Conservation (phyloP, 2,329 filamentous ascomycete species). For the Microsporum ferrugineum region DNA sequence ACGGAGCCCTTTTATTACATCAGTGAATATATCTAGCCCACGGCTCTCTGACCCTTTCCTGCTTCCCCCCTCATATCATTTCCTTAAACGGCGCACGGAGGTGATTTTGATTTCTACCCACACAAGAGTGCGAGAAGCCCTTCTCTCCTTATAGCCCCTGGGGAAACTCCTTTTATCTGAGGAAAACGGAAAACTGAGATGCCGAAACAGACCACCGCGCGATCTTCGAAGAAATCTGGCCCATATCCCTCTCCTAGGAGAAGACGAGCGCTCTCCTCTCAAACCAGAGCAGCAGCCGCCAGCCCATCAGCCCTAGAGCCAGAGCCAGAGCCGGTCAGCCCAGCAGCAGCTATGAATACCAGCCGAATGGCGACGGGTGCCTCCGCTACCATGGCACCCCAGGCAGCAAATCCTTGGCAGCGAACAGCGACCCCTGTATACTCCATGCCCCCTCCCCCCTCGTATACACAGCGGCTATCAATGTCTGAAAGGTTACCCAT, state of each 20-base stretch:
- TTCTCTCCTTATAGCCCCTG: not conserved
- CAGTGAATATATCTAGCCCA: not conserved
- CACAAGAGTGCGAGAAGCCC: constrained; percentile 4
- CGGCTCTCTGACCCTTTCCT: not conserved
- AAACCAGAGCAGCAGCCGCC: not conserved
- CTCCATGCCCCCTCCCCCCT: constrained; percentile 13
- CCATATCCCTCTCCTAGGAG: constrained; percentile 10
- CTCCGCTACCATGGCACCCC: constrained; percentile 2
- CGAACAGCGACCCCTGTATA: not conserved
- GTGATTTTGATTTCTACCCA: constrained; percentile 1
- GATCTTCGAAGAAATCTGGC: constrained; percentile 11
- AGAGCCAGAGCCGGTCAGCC: not conserved
- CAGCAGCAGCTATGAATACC: constrained; percentile 11
- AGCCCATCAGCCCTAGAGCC: not conserved
- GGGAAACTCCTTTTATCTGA: constrained; percentile 4
- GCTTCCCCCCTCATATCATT: not conserved
- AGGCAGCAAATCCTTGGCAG: constrained; percentile 9
- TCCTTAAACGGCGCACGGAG: not conserved
- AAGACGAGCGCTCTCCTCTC: not conserved
- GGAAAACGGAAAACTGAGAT: constrained; percentile 12
- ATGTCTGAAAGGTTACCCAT: constrained; percentile 1
- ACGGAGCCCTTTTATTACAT: not conserved
- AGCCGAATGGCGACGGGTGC: constrained; percentile 3
- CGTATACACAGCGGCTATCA: constrained; percentile 4
- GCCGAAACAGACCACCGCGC: constrained; percentile 15